These are phyloP conservation scores for Aspergillus tanneri DNA, from an alignment of 2,329 filamentous ascomycete genomes.

Conservation along the genomic window DNA sequence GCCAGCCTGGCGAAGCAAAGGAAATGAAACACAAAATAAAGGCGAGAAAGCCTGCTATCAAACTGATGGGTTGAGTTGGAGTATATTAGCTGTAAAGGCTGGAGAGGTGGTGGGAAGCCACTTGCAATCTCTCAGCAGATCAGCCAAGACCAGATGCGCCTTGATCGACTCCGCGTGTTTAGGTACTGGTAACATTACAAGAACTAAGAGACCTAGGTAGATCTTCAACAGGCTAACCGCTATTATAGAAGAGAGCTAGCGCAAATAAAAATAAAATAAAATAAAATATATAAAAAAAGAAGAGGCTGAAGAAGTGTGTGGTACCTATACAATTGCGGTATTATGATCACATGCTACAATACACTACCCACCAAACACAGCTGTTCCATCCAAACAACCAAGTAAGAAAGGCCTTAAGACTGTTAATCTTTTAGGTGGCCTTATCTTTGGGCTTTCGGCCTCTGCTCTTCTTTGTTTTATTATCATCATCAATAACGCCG, in stretches of 20 bases:
- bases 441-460: slow-evolving; percentile 33
- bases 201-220: too few species aligned
- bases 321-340: too few species aligned
- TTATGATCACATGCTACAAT: too few species aligned
- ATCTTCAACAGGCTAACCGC: too few species aligned
- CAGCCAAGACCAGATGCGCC: slow-evolving; percentile 14
- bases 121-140: slow-evolving; percentile 14
- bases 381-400: too few species aligned
- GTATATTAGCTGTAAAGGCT: slow-evolving; percentile 3
- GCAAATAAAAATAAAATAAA: too few species aligned
- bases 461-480: slow-evolving; percentile 55
- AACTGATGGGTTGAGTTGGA: slow-evolving; percentile 4
- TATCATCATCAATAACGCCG: slow-evolving; percentile 35
- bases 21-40: background rate
- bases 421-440: slow-evolving; percentile 6
- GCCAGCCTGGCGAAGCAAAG: slow-evolving; percentile 32
- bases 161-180: slow-evolving; percentile 5
- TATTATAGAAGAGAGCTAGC: too few species aligned
- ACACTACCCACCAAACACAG: too few species aligned
- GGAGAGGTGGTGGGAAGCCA: slow-evolving; percentile 6
- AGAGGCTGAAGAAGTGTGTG: too few species aligned
- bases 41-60: slow-evolving; percentile 2
- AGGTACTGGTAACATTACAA: too few species aligned
- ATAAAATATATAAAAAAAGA: too few species aligned
- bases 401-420: too few species aligned